Percentiles rank a stretch among this genome's conserved stretches.
These are phyloP conservation scores for Fusarium sp. DNA, from an alignment of 2,329 filamentous ascomycete species.

Conservation along the genomic window DNA sequence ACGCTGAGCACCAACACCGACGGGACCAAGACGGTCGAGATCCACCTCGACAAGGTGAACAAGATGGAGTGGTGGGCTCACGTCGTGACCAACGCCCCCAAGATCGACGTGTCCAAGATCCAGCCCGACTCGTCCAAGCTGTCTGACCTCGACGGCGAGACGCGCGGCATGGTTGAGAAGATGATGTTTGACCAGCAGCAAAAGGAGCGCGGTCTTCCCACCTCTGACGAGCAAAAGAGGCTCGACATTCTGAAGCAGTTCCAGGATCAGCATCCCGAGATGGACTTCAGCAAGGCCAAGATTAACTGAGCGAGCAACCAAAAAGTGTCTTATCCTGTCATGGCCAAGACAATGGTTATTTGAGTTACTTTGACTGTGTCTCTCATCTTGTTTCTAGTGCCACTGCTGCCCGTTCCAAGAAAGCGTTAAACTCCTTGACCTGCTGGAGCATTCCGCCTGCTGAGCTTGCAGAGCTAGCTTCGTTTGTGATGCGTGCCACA, in stretches of 20 bases:
- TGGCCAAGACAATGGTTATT: background rate
- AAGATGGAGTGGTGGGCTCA: slow-evolving; percentile 99
- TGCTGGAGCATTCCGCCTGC: slow-evolving; percentile 66
- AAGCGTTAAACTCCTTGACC: slow-evolving; percentile 71
- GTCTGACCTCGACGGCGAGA: slow-evolving; percentile 93
- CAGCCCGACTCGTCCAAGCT: slow-evolving; percentile 92
- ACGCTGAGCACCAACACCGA: slow-evolving; percentile 80
- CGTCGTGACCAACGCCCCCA: slow-evolving; percentile 86
- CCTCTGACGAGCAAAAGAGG: slow-evolving; percentile 96
- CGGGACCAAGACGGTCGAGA: slow-evolving; percentile 75
- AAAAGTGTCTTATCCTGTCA: slow-evolving; percentile 19
- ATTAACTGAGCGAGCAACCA: slow-evolving; percentile 58
- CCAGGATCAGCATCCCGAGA: slow-evolving; percentile 80
- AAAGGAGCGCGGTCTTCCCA: slow-evolving; percentile 91
- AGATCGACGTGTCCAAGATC: slow-evolving; percentile 96
- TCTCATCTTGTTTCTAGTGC: slow-evolving; percentile 62
- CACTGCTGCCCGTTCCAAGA: slow-evolving; percentile 70
- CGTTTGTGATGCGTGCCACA: slow-evolving; percentile 65
- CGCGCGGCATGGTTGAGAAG: slow-evolving; percentile 98
- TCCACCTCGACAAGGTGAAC: slow-evolving; percentile 95
- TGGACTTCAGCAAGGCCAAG: slow-evolving; percentile 79
- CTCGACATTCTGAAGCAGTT: slow-evolving; percentile 93
- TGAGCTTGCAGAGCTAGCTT: slow-evolving; percentile 62
- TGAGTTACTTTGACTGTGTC: background rate
- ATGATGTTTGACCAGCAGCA: slow-evolving; percentile 99